A percentile compares a stretch with the other conserved stretches of the same genome.
Evolutionary conservation across 306 rosid species (phyloP).

Genomic region (Lablab purpureus): DNA sequence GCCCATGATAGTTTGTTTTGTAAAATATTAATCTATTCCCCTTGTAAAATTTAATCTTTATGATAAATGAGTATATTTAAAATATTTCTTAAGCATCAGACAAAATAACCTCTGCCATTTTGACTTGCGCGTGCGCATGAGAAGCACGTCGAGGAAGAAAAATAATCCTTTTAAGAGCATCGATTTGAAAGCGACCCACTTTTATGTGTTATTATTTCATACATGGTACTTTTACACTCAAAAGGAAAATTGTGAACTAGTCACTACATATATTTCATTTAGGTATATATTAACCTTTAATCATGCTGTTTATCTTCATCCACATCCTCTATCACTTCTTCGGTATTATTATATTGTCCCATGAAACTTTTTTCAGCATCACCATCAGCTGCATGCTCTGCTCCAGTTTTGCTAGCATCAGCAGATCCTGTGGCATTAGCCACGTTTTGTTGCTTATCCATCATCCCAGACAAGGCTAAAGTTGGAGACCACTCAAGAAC

Average conservation of each 20-base stretch:
- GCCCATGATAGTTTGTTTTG: no score
- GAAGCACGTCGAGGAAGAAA: neutral
- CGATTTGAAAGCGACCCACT: conserved; percentile 43
- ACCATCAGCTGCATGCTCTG: conserved; percentile 52
- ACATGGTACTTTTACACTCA: conserved; percentile 73
- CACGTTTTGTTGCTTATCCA: conserved; percentile 83
- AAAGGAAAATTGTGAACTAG: conserved; percentile 55
- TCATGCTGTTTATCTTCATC: conserved; percentile 65
- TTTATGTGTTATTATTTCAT: conserved; percentile 57
- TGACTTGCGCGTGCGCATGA: neutral
- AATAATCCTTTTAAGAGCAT: conserved; percentile 22
- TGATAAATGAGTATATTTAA: no score
- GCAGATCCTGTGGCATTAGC: conserved; percentile 66
- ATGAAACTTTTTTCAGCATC: conserved; percentile 49
- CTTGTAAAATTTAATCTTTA: no score
- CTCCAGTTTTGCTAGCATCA: conserved; percentile 46
- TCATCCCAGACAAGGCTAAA: conserved; percentile 95
- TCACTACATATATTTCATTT: conserved; percentile 50
- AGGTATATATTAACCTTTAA: conserved; percentile 48
- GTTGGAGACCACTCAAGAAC: conserved; percentile 98
- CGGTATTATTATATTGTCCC: conserved; percentile 56
- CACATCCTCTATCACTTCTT: conserved; percentile 58
- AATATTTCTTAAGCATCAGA: no score
- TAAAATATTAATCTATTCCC: no score
- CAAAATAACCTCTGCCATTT: neutral